phyloP scores from a whole-genome alignment of 2,329 filamentous ascomycete genomes.

The Fusarium nanum region DNA sequence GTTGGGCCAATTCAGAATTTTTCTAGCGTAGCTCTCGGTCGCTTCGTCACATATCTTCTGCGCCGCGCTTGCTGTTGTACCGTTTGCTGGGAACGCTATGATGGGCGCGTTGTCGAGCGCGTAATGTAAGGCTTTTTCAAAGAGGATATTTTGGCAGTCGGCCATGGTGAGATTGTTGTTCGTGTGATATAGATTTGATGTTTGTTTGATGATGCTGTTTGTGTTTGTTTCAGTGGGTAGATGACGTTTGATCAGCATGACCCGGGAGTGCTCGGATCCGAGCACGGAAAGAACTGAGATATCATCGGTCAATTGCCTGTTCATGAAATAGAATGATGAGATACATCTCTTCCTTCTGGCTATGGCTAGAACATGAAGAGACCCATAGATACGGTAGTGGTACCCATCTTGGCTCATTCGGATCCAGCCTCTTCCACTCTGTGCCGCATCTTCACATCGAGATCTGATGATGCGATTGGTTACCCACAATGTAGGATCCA shows the following conservation, averaged over 20 bases:
- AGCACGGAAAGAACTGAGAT: neutral
- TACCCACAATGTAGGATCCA: neutral
- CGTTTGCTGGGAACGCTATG: rapidly evolving
- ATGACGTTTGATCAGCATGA: neutral
- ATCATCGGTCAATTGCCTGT: neutral
- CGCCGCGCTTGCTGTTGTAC: rapidly evolving
- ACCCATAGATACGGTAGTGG: neutral
- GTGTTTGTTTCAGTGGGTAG: neutral
- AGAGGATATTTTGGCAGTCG: rapidly evolving
- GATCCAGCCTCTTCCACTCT: neutral
- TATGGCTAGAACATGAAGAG: neutral
- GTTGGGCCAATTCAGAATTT: neutral
- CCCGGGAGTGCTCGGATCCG: neutral
- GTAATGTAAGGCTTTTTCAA: neutral
- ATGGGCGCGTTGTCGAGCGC: neutral
- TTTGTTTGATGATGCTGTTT: neutral
- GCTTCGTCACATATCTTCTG: neutral
- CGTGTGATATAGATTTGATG: neutral
- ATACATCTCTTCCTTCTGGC: too few relatives aligned
- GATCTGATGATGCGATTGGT: neutral
- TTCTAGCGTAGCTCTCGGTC: neutral
- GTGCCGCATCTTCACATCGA: neutral
- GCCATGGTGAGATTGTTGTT: neutral
- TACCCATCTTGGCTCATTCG: neutral
- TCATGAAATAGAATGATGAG: neutral